Evolutionary conservation across 257 asterid species (phyloP).

Genomic region (Ajuga chamaepitys): DNA sequence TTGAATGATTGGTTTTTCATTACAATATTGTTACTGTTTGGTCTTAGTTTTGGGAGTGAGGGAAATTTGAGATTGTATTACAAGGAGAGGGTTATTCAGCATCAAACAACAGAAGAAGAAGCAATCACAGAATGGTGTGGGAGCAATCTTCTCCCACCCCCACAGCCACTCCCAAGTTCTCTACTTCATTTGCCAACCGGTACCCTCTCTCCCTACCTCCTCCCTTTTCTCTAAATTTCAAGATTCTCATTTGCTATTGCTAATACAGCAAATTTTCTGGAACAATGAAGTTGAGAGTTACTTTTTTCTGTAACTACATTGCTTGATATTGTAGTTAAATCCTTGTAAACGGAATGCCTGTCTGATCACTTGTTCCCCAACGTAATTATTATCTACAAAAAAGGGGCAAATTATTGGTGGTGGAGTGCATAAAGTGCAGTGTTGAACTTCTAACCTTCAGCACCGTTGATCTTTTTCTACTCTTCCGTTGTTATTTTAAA

Average conservation of each 20-base stretch:
- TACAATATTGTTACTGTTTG: conserved; percentile 18
- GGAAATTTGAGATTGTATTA: conserved; percentile 7
- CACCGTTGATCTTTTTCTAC: no score
- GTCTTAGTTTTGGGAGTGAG: background rate
- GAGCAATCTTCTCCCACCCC: conserved; percentile 23
- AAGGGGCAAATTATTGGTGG: no score
- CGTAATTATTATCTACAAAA: no score
- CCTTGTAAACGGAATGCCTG: background rate
- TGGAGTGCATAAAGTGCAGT: no score
- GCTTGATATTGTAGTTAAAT: background rate
- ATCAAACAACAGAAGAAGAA: background rate
- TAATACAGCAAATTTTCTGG: background rate
- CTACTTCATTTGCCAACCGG: conserved; percentile 48
- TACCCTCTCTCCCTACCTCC: conserved; percentile 9
- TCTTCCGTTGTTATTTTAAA: no score
- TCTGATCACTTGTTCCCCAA: background rate
- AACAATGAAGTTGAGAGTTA: background rate
- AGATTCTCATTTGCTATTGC: no score
- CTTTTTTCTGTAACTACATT: background rate
- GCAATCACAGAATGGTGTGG: conserved; percentile 24
- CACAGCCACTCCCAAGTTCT: conserved; percentile 34
- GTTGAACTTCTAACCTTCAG: no score
- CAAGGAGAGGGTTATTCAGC: background rate
- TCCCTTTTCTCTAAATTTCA: background rate
- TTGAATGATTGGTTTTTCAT: conserved; percentile 23